phyloP scores from a whole-genome alignment of 2,329 filamentous ascomycete species.

The Colletotrichum sp. region DNA sequence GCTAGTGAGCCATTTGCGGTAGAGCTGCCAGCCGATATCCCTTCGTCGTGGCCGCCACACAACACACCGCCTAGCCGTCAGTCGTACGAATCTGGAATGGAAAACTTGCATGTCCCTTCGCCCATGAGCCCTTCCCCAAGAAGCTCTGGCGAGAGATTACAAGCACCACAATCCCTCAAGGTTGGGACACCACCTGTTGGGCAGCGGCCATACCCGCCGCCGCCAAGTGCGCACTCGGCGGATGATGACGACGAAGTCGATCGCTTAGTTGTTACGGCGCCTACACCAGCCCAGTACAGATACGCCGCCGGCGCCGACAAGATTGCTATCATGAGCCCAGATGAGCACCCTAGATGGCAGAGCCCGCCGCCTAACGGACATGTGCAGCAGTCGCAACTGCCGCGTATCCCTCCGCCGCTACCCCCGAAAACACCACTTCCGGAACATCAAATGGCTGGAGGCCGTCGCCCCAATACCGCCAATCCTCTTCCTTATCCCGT shows the following conservation, averaged over 20 bases:
- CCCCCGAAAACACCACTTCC: conserved; percentile 80
- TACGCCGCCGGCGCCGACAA: conserved; percentile 69
- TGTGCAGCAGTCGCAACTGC: conserved; percentile 28
- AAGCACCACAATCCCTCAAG: conserved; percentile 34
- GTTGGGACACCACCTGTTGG: conserved; percentile 27
- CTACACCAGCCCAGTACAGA: conserved; percentile 64
- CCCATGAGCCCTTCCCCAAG: conserved; percentile 48
- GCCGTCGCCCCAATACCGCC: conserved; percentile 32
- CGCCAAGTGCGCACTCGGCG: conserved; percentile 30
- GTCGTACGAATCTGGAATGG: conserved; percentile 63
- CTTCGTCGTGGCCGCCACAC: conserved; percentile 38
- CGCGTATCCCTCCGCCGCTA: conserved; percentile 65
- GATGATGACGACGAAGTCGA: conserved; percentile 50
- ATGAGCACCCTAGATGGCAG: conserved; percentile 59
- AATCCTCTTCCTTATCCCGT: conserved; percentile 76
- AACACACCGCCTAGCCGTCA: conserved; percentile 48
- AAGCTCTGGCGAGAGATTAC: conserved; percentile 53
- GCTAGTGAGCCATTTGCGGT: conserved; percentile 57
- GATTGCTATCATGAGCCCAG: conserved; percentile 66
- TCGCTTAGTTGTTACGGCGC: conserved; percentile 60
- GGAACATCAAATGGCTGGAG: conserved; percentile 46
- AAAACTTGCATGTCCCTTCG: conserved; percentile 50
- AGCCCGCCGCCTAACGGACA: conserved; percentile 25
- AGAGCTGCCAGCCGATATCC: conserved; percentile 64
- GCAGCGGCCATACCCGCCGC: conserved; percentile 32